Conservation (phyloP, 805 yeast species). For the Starmerella davenportii region DNA sequence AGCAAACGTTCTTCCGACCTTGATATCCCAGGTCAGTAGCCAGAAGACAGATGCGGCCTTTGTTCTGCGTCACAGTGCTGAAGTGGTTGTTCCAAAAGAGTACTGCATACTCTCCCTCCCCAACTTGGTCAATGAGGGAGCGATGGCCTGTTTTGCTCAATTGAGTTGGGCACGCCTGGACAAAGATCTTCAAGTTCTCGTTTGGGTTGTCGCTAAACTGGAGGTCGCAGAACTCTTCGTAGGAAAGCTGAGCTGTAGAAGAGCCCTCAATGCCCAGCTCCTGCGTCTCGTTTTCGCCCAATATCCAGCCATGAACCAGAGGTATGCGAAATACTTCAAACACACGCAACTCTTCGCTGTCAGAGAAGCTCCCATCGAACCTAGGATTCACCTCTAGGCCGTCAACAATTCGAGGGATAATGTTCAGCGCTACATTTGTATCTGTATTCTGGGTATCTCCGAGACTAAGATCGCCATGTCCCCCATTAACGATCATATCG, state of each 20-base stretch:
- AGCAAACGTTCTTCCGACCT: constrained; percentile 37
- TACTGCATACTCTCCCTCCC: constrained; percentile 41
- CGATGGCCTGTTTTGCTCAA: constrained; percentile 50
- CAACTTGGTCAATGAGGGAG: constrained; percentile 29
- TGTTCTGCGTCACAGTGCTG: constrained; percentile 36
- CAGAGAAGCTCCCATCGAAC: constrained; percentile 42
- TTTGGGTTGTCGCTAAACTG: constrained; percentile 39
- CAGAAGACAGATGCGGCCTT: constrained; percentile 38
- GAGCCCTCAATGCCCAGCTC: constrained; percentile 24
- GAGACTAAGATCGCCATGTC: no score
- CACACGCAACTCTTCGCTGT: constrained; percentile 35
- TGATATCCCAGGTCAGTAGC: constrained; percentile 59
- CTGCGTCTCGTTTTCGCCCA: constrained; percentile 18
- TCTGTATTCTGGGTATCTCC: background rate
- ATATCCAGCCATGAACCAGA: constrained; percentile 71
- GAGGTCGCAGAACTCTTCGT: constrained; percentile 38
- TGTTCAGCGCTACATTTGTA: background rate
- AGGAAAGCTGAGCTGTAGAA: constrained; percentile 21
- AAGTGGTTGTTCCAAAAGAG: constrained; percentile 86
- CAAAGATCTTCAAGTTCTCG: constrained; percentile 30
- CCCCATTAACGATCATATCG: background rate
- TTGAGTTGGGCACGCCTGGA: constrained; percentile 53
- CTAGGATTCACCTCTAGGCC: constrained; percentile 61
- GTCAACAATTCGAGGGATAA: constrained; percentile 45
- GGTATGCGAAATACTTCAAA: constrained; percentile 42